Conservation (phyloP, 106 monocot genomes). For the Ottelia alismoides region DNA sequence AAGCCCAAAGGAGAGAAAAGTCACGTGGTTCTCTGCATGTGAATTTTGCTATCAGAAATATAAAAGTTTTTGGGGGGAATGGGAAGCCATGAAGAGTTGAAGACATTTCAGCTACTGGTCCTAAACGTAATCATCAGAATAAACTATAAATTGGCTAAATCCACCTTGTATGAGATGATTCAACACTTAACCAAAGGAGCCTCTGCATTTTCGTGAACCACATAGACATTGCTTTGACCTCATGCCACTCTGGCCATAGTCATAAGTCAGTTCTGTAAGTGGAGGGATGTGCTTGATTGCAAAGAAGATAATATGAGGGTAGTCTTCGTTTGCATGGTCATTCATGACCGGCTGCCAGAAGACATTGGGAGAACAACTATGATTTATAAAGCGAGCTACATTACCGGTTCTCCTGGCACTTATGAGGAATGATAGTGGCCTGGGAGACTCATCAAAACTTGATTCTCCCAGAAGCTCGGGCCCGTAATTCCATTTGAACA, state of each 20-base stretch:
- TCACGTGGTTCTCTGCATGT: too few species aligned
- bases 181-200: slow-evolving; percentile 37
- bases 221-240: slow-evolving; percentile 52
- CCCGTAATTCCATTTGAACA: slow-evolving; percentile 61
- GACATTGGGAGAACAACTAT: slow-evolving; percentile 72
- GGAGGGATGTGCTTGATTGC: slow-evolving; percentile 76
- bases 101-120: too few species aligned
- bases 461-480: slow-evolving; percentile 65
- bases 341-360: slow-evolving; percentile 69
- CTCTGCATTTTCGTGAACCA: slow-evolving; percentile 52
- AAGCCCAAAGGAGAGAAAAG: too few species aligned
- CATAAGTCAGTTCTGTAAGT: slow-evolving; percentile 68
- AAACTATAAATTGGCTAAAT: too few species aligned
- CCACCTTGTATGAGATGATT: too few species aligned
- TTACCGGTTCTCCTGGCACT: slow-evolving; percentile 62
- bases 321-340: slow-evolving; percentile 54
- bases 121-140: too few species aligned
- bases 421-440: slow-evolving; percentile 33
- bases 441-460: too few species aligned
- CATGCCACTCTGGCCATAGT: slow-evolving; percentile 41
- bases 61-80: too few species aligned
- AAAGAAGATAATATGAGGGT: slow-evolving; percentile 79
- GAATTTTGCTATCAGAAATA: too few species aligned
- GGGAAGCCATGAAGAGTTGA: too few species aligned
- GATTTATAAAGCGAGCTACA: slow-evolving; percentile 75